These are phyloP conservation scores for Coemansia sp. DNA, from an alignment of 192 early-diverging fungal species.

Conservation along the genomic window DNA sequence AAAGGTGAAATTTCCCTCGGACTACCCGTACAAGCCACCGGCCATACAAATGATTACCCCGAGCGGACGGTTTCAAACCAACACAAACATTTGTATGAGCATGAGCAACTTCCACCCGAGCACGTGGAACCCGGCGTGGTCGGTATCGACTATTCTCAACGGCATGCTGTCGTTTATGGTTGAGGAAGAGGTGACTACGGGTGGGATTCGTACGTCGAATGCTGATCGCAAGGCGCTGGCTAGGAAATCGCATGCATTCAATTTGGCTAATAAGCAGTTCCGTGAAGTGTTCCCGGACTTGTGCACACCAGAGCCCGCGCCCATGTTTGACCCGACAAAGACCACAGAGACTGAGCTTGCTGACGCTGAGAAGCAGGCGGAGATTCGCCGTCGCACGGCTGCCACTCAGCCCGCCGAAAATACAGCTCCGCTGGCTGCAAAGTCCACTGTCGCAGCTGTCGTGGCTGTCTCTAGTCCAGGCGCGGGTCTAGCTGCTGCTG, in stretches of 20 bases:
- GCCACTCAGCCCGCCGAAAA: not conserved
- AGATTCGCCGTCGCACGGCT: not conserved
- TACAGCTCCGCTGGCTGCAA: not conserved
- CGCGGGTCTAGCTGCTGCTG: slow-evolving; percentile 3
- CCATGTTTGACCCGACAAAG: slow-evolving; percentile 3
- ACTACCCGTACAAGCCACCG: slow-evolving; percentile 95
- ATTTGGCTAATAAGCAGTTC: slow-evolving; percentile 74
- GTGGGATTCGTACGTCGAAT: slow-evolving; percentile 79
- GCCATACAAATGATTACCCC: slow-evolving; percentile 81
- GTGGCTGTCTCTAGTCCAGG: not conserved
- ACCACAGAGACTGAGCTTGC: not conserved
- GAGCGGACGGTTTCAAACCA: slow-evolving; percentile 87
- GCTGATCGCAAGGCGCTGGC: slow-evolving; percentile 80
- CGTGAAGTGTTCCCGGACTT: slow-evolving; percentile 85
- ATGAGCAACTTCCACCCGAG: slow-evolving; percentile 96
- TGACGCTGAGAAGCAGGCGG: not conserved
- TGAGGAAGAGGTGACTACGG: slow-evolving; percentile 91
- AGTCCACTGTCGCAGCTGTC: not conserved
- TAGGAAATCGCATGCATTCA: slow-evolving; percentile 74
- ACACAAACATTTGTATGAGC: slow-evolving; percentile 90
- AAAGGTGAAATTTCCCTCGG: slow-evolving; percentile 83
- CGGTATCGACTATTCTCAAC: slow-evolving; percentile 93
- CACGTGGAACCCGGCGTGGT: slow-evolving; percentile 98
- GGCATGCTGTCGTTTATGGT: slow-evolving; percentile 98
- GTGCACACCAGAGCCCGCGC: slow-evolving; percentile 54